phyloP scores from a whole-genome alignment of 441 rosid genomes.

The Mallotus japonicus region DNA sequence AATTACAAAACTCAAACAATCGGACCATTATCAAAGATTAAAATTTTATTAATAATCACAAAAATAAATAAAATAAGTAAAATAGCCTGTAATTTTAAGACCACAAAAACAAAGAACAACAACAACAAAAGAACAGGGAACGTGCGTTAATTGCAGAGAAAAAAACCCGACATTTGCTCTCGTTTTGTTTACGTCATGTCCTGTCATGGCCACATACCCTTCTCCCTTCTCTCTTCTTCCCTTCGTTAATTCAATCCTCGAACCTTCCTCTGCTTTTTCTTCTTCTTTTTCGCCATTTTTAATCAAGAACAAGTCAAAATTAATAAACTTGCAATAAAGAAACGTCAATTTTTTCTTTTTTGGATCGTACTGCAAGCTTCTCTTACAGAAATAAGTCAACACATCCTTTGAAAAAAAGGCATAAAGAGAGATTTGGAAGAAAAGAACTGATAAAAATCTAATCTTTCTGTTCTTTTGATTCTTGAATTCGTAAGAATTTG shows the following conservation, averaged over 20 bases:
- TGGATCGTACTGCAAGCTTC: background rate
- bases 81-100: background rate
- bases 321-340: background rate
- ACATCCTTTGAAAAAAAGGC: conserved; percentile 1
- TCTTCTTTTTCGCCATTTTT: background rate
- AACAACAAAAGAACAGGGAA: background rate
- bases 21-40: background rate
- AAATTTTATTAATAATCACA: background rate
- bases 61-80: background rate
- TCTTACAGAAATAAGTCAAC: conserved; percentile 16
- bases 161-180: conserved; percentile 14
- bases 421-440: background rate
- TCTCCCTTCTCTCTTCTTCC: background rate
- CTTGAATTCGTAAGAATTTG: background rate
- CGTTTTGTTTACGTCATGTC: conserved; percentile 15
- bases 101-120: conserved; percentile 2
- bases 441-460: background rate
- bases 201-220: conserved; percentile 6
- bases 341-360: no score
- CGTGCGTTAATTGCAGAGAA: conserved; percentile 2
- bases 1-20: no score
- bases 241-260: conserved; percentile 18
- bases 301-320: background rate
- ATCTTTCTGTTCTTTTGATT: background rate
- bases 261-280: background rate